These are phyloP conservation scores for Globisporangium barbulae DNA, from an alignment of 352 stramenopile genomes.

Conservation along the genomic window DNA sequence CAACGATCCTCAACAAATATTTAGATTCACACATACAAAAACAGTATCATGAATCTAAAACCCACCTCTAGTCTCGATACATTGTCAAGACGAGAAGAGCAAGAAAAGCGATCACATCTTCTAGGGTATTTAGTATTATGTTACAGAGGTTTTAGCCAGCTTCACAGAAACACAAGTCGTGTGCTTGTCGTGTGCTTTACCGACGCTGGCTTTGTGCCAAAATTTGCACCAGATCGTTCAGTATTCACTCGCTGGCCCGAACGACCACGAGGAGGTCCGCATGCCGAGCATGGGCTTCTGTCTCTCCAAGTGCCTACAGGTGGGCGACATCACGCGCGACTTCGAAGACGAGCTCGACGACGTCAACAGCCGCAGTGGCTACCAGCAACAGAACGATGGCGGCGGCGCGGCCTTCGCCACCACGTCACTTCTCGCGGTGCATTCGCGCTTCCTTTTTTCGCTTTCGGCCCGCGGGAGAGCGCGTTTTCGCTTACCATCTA, in stretches of 20 bases:
- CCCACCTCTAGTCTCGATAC: no score
- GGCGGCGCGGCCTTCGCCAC: slow-evolving; percentile 61
- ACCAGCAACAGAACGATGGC: slow-evolving; percentile 38
- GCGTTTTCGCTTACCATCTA: background rate
- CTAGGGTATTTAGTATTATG: background rate
- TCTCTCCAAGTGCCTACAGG: slow-evolving; percentile 80
- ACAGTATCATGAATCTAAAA: no score
- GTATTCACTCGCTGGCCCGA: background rate
- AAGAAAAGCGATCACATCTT: background rate
- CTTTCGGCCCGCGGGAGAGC: background rate
- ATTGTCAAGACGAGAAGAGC: background rate
- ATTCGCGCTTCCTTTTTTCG: slow-evolving; percentile 4
- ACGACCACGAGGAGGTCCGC: background rate
- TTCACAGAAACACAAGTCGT: background rate
- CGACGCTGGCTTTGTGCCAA: slow-evolving; percentile 1
- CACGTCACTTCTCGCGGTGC: slow-evolving; percentile 71
- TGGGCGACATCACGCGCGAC: slow-evolving; percentile 83
- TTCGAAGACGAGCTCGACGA: slow-evolving; percentile 84
- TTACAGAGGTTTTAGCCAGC: background rate
- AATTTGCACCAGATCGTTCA: background rate
- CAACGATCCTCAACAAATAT: background rate
- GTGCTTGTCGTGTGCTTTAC: background rate
- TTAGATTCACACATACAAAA: background rate
- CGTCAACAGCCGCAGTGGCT: slow-evolving; percentile 41
- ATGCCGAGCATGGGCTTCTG: slow-evolving; percentile 69